Conservation (phyloP, 495 filamentous ascomycete species). For the Xylaria scruposa region DNA sequence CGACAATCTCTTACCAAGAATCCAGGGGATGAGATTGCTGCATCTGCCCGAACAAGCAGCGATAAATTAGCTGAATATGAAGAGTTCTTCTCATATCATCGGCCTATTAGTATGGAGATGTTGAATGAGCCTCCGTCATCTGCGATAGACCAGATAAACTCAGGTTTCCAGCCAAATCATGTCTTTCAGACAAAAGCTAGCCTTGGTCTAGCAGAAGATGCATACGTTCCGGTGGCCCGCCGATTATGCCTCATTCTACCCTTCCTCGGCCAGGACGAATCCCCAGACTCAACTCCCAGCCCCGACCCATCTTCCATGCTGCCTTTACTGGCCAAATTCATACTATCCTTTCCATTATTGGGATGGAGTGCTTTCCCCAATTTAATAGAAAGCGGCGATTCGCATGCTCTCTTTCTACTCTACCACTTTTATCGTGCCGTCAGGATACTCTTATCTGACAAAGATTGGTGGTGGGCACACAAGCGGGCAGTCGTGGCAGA, state of each 20-base stretch:
- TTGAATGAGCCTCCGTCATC: neutral
- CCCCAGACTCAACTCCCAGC: neutral
- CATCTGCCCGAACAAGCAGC: neutral
- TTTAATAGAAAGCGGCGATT: slow-evolving; percentile 19
- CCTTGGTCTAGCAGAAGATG: slow-evolving; percentile 7
- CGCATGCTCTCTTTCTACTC: slow-evolving; percentile 24
- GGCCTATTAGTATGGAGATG: slow-evolving; percentile 4
- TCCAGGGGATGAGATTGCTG: neutral
- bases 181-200: neutral
- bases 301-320: neutral
- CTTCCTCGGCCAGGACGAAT: slow-evolving; percentile 11
- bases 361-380: slow-evolving; percentile 19
- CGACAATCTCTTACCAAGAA: slow-evolving; percentile 20
- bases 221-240: slow-evolving; percentile 14
- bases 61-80: neutral
- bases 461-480: slow-evolving; percentile 30
- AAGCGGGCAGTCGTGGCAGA: slow-evolving; percentile 23
- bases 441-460: slow-evolving; percentile 23
- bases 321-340: slow-evolving; percentile 7
- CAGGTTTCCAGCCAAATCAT: neutral
- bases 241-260: slow-evolving; percentile 25
- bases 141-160: neutral
- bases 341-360: slow-evolving; percentile 1
- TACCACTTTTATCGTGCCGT: slow-evolving; percentile 34
- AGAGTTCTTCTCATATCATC: slow-evolving; percentile 8